Percentiles rank a stretch among this genome's conserved stretches.
Conservation (phyloP, 2,329 filamentous ascomycete species). For the Fusarium nodosum region DNA sequence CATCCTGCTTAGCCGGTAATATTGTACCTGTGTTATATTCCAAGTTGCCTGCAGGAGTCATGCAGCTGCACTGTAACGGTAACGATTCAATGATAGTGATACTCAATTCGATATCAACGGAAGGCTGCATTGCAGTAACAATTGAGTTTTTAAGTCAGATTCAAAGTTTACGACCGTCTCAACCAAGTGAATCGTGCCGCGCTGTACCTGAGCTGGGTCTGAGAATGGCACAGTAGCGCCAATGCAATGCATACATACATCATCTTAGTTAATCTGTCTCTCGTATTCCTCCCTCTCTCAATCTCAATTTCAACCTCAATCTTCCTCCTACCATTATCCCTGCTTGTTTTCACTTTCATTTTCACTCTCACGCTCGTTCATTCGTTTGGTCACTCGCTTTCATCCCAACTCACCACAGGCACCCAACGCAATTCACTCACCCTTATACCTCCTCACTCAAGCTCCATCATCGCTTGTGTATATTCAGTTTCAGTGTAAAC, state of each 20-base stretch:
- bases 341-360: constrained; percentile 21
- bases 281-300: constrained; percentile 26
- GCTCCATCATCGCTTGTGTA: constrained; percentile 16
- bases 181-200: background rate
- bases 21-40: constrained; percentile 5
- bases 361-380: constrained; percentile 5
- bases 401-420: constrained; percentile 9
- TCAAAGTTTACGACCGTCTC: constrained; percentile 3
- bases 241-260: constrained; percentile 5
- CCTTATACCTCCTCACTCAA: constrained; percentile 5
- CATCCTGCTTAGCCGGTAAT: background rate
- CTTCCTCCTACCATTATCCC: constrained; percentile 28
- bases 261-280: constrained; percentile 17
- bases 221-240: constrained; percentile 4
- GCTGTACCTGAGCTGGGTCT: constrained; percentile 1
- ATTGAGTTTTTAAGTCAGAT: constrained; percentile 12
- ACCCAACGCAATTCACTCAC: constrained; percentile 2
- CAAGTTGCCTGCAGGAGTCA: constrained; percentile 1
- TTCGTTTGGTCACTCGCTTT: constrained; percentile 30
- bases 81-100: constrained; percentile 5
- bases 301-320: constrained; percentile 11
- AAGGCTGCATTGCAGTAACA: constrained; percentile 6
- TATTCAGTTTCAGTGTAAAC: constrained; percentile 26
- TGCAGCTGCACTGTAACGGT: constrained; percentile 23
- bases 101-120: constrained; percentile 15